Base-by-base conservation (phyloP, 345 rosid species). In the Citrus australasica region DNA sequence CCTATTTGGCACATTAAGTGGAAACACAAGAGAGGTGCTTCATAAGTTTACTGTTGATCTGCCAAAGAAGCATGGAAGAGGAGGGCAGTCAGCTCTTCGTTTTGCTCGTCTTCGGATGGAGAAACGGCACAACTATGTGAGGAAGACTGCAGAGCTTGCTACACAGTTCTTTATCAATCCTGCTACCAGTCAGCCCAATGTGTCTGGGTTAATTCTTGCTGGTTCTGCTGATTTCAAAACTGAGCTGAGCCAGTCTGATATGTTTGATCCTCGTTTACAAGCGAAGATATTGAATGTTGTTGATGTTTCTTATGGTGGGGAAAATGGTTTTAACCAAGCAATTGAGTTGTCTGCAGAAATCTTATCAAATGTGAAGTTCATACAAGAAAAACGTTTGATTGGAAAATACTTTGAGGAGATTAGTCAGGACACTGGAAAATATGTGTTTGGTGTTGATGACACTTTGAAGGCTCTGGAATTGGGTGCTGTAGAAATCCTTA, bases 171-270 rank as follows among this genome's bases (percentile, higher is more conserved):
- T 75, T 78, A 90, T 94, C 77, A 94, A 93, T 71, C 96, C 98
- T 24, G 86, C 96, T 77, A 91, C 98, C 38, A 92, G 97, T 84
- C 98, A 94, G 83, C 98, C 98, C 14, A 94, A 94, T 75, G 98
- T 94, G 66, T 42, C 98, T 2, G 98, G 98, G 38, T 76, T 94
- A 48, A 94, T 94, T 11, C 97, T 94, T 73, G 98, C 97, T 83
- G 98, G 98, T 82, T 94, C 96, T 10, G 98, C 96, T 70, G 97
- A 90, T 84, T 94, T 92, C 88, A 94, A 94, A 83, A 94, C 97
- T 8, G 97, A 94, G 87, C 90, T 94, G 37, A 92, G 97, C 75
- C 97, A 94, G 75, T 94, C 98, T 25, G 98, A 94, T 83, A 78
- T 94, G 97, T 94, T 93, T 84, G 98, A 94, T 80, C 97, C 97